Conservation (phyloP, 1,284 basidiomycete species). For the Fomes fomentarius region DNA sequence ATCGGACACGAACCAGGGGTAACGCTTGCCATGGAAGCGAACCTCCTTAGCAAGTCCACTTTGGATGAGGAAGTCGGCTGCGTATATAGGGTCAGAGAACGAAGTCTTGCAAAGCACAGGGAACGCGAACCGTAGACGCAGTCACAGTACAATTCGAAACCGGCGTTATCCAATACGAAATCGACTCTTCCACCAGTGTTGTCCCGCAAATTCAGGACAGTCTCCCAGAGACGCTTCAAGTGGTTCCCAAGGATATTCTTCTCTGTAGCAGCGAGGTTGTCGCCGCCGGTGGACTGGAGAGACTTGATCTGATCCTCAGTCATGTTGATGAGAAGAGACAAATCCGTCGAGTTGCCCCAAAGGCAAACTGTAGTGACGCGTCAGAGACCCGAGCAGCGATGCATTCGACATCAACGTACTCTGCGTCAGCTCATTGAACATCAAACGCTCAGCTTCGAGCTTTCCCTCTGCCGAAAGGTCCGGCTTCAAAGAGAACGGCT, state of each 20-base stretch:
- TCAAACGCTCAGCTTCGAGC: slow-evolving; percentile 80
- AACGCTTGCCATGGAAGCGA: slow-evolving; percentile 92
- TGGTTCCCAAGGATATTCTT: slow-evolving; percentile 94
- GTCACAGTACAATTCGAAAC: slow-evolving; percentile 97
- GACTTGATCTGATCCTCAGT: slow-evolving; percentile 98
- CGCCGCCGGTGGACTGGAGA: slow-evolving; percentile 96
- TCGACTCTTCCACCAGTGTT: slow-evolving; percentile 85
- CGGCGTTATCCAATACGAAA: slow-evolving; percentile 88
- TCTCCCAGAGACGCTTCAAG: slow-evolving; percentile 81
- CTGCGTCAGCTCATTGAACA: slow-evolving; percentile 96
- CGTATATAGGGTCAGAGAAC: slow-evolving; percentile 3
- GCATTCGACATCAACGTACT: slow-evolving; percentile 39
- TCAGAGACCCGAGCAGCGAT: neutral
- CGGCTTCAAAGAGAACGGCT: slow-evolving; percentile 74
- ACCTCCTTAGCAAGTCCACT: slow-evolving; percentile 86
- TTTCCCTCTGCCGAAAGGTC: slow-evolving; percentile 60
- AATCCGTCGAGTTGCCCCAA: slow-evolving; percentile 97
- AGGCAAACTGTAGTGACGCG: slow-evolving; percentile 67
- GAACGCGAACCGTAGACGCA: slow-evolving; percentile 82
- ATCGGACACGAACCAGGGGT: slow-evolving; percentile 95
- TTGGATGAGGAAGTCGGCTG: slow-evolving; percentile 90
- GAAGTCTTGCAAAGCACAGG: neutral
- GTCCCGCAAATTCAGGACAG: slow-evolving; percentile 69
- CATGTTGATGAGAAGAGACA: slow-evolving; percentile 97
- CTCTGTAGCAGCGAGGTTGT: slow-evolving; percentile 93